A percentile compares a stretch with the other conserved stretches of the same genome.
Evolutionary conservation across 1,284 basidiomycete species (phyloP).

Genomic region (Microbotryum lychnidis-dioicae): DNA sequence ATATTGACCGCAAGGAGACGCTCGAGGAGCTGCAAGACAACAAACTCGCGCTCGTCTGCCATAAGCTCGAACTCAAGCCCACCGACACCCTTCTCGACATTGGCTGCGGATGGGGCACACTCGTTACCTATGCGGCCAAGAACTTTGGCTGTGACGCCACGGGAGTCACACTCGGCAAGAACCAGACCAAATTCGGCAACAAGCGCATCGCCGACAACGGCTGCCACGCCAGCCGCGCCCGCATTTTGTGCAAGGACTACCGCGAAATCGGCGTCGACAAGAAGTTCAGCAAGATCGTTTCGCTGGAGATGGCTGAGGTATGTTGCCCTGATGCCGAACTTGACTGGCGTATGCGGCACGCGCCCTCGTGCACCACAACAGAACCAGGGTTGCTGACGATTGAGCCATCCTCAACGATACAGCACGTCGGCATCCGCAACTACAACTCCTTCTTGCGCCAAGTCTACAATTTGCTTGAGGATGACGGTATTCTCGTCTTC

Average conservation of each 20-base stretch:
- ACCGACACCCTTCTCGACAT: slow-evolving; percentile 80
- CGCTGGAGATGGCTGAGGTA: slow-evolving; percentile 96
- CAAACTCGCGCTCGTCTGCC: slow-evolving; percentile 90
- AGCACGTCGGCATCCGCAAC: slow-evolving; percentile 91
- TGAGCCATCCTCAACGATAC: neutral
- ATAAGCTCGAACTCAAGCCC: slow-evolving; percentile 81
- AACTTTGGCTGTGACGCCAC: slow-evolving; percentile 94
- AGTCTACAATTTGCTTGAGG: slow-evolving; percentile 86
- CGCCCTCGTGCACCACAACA: no score
- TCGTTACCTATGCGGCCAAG: slow-evolving; percentile 88
- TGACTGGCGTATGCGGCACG: neutral
- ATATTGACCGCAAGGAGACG: slow-evolving; percentile 67
- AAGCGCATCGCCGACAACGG: slow-evolving; percentile 77
- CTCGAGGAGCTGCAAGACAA: slow-evolving; percentile 98
- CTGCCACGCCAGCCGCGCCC: slow-evolving; percentile 63
- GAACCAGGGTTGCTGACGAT: slow-evolving; percentile 8
- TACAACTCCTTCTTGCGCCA: slow-evolving; percentile 83
- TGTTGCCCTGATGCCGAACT: slow-evolving; percentile 18
- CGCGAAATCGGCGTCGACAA: slow-evolving; percentile 80
- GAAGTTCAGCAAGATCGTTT: slow-evolving; percentile 84
- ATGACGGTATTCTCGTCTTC: slow-evolving; percentile 89
- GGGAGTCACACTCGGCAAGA: slow-evolving; percentile 84
- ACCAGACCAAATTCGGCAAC: slow-evolving; percentile 89
- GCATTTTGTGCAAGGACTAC: slow-evolving; percentile 91
- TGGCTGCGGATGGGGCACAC: slow-evolving; percentile 97